Percentiles rank a stretch among this genome's conserved stretches.
Conservation (phyloP, 2,329 filamentous ascomycete genomes). For the Mariannaea elegans region DNA sequence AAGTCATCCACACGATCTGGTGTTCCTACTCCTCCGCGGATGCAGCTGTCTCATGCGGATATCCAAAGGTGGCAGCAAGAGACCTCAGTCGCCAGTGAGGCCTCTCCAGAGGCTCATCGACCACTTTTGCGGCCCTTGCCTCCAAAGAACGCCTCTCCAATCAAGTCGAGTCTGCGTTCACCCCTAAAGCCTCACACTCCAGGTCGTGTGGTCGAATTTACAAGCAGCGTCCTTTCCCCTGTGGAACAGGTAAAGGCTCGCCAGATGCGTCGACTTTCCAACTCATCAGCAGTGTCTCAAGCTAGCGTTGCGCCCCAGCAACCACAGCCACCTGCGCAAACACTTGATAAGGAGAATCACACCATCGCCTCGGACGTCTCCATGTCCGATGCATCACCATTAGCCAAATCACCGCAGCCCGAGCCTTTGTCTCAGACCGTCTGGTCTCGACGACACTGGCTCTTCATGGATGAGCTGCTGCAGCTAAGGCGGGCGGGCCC, state of each 20-base stretch:
- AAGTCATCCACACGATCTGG: constrained; percentile 41
- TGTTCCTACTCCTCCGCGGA: constrained; percentile 49
- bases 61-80: constrained; percentile 54
- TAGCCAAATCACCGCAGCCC: constrained; percentile 23
- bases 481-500: constrained; percentile 56
- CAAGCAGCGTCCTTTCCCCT: constrained; percentile 59
- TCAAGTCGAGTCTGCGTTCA: constrained; percentile 66
- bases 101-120: constrained; percentile 48
- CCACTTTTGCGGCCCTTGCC: constrained; percentile 59
- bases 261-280: constrained; percentile 43
- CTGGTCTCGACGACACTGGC: constrained; percentile 64
- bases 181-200: constrained; percentile 66
- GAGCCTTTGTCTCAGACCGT: constrained; percentile 50
- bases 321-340: constrained; percentile 22
- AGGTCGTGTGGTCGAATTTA: constrained; percentile 67
- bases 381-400: constrained; percentile 41
- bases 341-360: constrained; percentile 47
- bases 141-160: constrained; percentile 61
- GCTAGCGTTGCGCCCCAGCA: constrained; percentile 22
- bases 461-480: constrained; percentile 60
- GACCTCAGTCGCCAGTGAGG: constrained; percentile 49
- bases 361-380: constrained; percentile 33
- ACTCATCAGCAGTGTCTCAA: constrained; percentile 32
- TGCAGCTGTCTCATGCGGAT: constrained; percentile 53
- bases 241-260: constrained; percentile 50